A percentile compares a stretch with the other conserved stretches of the same genome.
These are phyloP conservation scores for Aspergillus diversus DNA, from an alignment of 495 filamentous ascomycete species.

Conservation along the genomic window DNA sequence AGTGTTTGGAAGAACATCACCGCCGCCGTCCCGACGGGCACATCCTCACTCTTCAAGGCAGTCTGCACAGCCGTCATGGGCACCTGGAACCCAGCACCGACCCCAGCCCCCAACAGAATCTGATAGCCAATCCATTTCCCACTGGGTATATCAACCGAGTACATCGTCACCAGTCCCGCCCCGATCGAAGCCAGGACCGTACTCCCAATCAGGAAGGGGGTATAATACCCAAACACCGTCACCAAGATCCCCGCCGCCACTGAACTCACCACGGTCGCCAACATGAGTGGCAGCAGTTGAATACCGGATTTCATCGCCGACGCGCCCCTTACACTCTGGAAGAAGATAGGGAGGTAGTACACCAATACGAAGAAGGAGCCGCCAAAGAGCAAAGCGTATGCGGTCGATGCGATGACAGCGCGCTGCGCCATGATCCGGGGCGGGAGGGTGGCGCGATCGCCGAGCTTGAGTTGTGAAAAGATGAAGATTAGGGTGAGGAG, in stretches of 20 bases:
- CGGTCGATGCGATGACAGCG: slow-evolving; percentile 4
- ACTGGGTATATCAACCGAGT: slow-evolving; percentile 36
- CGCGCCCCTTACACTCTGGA: slow-evolving; percentile 63
- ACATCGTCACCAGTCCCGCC: slow-evolving; percentile 62
- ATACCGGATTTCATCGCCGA: slow-evolving; percentile 66
- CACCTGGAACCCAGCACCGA: slow-evolving; percentile 16
- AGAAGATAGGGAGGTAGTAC: slow-evolving; percentile 51
- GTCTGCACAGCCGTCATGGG: slow-evolving; percentile 18
- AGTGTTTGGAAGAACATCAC: slow-evolving; percentile 73
- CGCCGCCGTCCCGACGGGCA: slow-evolving; percentile 39
- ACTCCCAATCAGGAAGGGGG: slow-evolving; percentile 64
- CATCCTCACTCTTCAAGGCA: slow-evolving; percentile 5
- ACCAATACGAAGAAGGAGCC: slow-evolving; percentile 33
- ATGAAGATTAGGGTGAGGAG: slow-evolving; percentile 19
- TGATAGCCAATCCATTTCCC: slow-evolving; percentile 64
- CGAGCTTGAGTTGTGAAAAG: slow-evolving; percentile 15
- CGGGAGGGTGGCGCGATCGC: slow-evolving; percentile 19
- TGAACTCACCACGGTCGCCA: slow-evolving; percentile 39
- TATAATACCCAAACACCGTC: slow-evolving; percentile 67
- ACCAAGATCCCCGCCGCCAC: slow-evolving; percentile 53
- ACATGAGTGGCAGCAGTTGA: slow-evolving; percentile 40
- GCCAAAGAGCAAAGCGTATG: slow-evolving; percentile 13
- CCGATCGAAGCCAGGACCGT: slow-evolving; percentile 61
- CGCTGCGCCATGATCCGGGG: slow-evolving; percentile 27
- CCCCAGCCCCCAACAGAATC: slow-evolving; percentile 41